Percentiles rank a stretch among this genome's conserved stretches.
Conservation (phyloP, 352 stramenopile genomes). For the Thraustochytrium aureum region DNA sequence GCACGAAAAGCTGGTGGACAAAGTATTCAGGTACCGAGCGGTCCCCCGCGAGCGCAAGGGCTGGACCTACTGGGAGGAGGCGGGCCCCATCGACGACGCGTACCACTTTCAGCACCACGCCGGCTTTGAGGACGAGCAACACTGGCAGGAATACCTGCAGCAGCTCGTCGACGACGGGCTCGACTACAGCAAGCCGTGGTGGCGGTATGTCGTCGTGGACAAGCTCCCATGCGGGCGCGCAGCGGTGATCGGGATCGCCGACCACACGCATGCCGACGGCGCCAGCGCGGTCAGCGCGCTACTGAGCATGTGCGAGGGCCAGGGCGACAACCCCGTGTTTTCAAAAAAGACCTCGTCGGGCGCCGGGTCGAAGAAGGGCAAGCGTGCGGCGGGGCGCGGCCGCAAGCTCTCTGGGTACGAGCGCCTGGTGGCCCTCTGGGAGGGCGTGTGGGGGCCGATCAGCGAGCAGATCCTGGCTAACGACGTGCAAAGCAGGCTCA, state of each 20-base stretch:
- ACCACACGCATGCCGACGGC: constrained; percentile 1
- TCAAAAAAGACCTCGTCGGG: not conserved
- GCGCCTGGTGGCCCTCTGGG: not conserved
- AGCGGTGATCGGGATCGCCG: not conserved
- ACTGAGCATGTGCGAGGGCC: not conserved
- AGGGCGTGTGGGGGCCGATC: not conserved
- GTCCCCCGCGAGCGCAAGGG: not conserved
- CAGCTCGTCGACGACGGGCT: not conserved
- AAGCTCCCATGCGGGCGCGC: not conserved
- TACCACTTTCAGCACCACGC: constrained; percentile 4
- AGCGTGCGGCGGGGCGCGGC: not conserved
- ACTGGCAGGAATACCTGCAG: not conserved
- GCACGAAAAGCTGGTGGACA: not conserved
- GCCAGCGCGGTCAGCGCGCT: not conserved
- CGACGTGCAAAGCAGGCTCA: not conserved
- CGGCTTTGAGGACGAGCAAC: not conserved
- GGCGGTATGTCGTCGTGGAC: not conserved
- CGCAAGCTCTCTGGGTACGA: not conserved
- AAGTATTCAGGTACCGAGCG: not conserved
- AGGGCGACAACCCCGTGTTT: constrained; percentile 2
- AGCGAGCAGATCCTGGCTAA: not conserved
- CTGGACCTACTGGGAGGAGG: constrained; percentile 16
- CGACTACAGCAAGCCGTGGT: constrained; percentile 13
- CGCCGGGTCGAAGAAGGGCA: not conserved
- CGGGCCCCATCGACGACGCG: not conserved